A percentile compares a stretch with the other conserved stretches of the same genome.
Conservation (phyloP, 331 rosid genomes). For the Acacia concinna region DNA sequence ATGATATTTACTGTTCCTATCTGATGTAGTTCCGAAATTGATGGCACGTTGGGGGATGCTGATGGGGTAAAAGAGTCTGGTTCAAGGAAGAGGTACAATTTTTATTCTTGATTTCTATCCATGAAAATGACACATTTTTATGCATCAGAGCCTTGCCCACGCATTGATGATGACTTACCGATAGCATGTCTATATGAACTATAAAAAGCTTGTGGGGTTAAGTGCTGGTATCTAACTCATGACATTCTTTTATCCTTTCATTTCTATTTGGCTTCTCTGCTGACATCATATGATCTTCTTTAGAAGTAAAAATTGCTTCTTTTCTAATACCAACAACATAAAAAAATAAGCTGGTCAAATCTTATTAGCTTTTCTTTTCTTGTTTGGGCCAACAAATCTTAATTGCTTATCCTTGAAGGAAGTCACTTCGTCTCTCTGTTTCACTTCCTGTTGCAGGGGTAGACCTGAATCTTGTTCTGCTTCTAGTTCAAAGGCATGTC, state of each 20-base stretch:
- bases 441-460: constrained; percentile 54
- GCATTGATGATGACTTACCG: too few species aligned
- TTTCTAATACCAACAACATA: background rate
- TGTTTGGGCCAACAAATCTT: background rate
- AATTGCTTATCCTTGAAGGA: constrained; percentile 16
- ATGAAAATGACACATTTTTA: background rate
- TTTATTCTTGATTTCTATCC: background rate
- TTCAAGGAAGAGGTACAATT: constrained; percentile 71
- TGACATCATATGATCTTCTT: background rate
- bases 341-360: constrained; percentile 10
- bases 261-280: background rate
- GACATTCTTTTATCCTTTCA: background rate
- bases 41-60: constrained; percentile 72
- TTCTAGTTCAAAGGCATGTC: constrained; percentile 89
- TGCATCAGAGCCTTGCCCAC: too few species aligned
- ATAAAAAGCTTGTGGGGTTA: background rate
- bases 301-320: background rate
- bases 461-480: constrained; percentile 67
- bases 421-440: constrained; percentile 4
- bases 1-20: constrained; percentile 27
- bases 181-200: too few species aligned
- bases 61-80: constrained; percentile 67
- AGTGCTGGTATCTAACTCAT: background rate
- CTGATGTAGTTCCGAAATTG: constrained; percentile 63
- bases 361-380: background rate